phyloP scores from a whole-genome alignment of 192 early-diverging fungal species.

The Umbelopsis sp. region DNA sequence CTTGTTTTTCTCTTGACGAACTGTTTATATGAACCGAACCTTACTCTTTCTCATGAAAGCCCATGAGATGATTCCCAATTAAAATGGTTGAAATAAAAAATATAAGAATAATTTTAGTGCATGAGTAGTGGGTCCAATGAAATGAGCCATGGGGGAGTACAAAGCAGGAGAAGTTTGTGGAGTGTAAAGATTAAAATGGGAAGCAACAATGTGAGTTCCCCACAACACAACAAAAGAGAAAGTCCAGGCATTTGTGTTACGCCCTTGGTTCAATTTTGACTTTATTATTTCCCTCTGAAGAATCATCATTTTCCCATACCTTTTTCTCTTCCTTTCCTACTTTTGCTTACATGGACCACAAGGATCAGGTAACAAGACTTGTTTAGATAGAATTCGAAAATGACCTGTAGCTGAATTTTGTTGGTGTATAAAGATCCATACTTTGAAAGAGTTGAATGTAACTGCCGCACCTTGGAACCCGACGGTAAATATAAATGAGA shows the following conservation, averaged over 20 bases:
- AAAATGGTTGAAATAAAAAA: too few relatives aligned
- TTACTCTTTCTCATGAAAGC: too few relatives aligned
- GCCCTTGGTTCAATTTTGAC: conserved; percentile 10
- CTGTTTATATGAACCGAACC: too few relatives aligned
- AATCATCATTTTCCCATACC: conserved; percentile 10
- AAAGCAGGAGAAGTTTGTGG: too few relatives aligned
- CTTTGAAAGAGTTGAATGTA: conserved; percentile 11
- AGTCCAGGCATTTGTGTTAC: conserved; percentile 23
- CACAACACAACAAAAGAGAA: background rate
- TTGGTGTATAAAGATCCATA: background rate
- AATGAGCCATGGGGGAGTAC: too few relatives aligned
- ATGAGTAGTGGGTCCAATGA: too few relatives aligned
- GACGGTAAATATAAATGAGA: background rate
- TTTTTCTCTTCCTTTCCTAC: background rate
- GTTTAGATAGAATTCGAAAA: background rate
- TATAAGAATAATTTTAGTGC: too few relatives aligned
- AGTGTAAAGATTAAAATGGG: conserved; percentile 1
- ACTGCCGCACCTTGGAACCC: conserved; percentile 11
- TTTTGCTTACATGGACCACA: background rate
- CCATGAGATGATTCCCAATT: too few relatives aligned
- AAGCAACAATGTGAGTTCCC: conserved; percentile 21
- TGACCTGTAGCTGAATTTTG: background rate
- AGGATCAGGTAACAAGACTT: background rate
- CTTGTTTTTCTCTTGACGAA: too few relatives aligned
- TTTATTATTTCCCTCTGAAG: conserved; percentile 12